These are phyloP conservation scores for Zymoseptoria brevis DNA, from an alignment of 2,329 filamentous ascomycete species.

Conservation along the genomic window DNA sequence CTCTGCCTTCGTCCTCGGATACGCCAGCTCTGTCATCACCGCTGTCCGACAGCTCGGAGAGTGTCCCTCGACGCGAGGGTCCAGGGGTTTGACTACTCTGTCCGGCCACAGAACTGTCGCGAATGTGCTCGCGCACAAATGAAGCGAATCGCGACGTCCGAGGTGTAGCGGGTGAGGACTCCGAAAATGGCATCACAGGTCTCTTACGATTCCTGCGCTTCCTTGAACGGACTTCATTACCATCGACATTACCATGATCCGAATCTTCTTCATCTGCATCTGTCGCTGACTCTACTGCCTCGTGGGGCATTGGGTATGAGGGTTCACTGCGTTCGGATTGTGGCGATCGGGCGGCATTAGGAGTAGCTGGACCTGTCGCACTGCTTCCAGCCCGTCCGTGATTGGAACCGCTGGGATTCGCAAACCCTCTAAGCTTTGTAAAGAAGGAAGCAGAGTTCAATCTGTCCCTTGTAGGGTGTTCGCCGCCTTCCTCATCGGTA, in stretches of 20 bases:
- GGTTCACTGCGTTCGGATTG: slow-evolving; percentile 28
- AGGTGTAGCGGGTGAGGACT: slow-evolving; percentile 62
- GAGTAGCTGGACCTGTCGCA: slow-evolving; percentile 15
- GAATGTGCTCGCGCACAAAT: slow-evolving; percentile 42
- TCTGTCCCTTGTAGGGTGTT: slow-evolving; percentile 13
- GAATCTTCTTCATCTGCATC: slow-evolving; percentile 70
- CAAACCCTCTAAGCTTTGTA: slow-evolving; percentile 24
- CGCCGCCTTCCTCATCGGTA: slow-evolving; percentile 16
- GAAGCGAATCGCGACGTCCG: slow-evolving; percentile 43
- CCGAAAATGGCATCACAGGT: slow-evolving; percentile 47
- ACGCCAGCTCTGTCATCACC: slow-evolving; percentile 41
- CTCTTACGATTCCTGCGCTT: slow-evolving; percentile 58
- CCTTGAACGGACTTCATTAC: slow-evolving; percentile 46
- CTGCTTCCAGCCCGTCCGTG: slow-evolving; percentile 7
- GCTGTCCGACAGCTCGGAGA: slow-evolving; percentile 27
- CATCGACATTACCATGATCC: slow-evolving; percentile 38
- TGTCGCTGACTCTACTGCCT: slow-evolving; percentile 54
- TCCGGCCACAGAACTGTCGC: slow-evolving; percentile 36
- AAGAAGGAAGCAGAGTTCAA: slow-evolving; percentile 23
- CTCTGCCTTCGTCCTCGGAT: slow-evolving; percentile 45
- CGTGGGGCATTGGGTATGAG: slow-evolving; percentile 21
- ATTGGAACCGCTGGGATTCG: slow-evolving; percentile 11
- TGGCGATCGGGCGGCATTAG: slow-evolving; percentile 22
- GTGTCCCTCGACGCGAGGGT: slow-evolving; percentile 47
- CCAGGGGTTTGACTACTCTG: slow-evolving; percentile 52